These are phyloP conservation scores for Chionographis japonica DNA, from an alignment of 106 monocot genomes.

Conservation along the genomic window DNA sequence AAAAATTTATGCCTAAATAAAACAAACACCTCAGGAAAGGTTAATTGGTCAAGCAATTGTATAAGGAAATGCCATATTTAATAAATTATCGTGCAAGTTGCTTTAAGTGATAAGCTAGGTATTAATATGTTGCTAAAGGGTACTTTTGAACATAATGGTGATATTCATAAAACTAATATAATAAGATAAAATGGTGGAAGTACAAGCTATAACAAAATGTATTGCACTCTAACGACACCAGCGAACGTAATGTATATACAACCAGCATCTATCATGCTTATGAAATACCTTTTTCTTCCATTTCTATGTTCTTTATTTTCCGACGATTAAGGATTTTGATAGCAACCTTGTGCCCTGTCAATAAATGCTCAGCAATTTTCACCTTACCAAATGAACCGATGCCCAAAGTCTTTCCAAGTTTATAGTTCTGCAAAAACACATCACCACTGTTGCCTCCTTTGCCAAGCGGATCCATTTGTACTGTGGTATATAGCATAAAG, in stretches of 20 bases:
- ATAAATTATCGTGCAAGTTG: no score
- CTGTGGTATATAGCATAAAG: neutral
- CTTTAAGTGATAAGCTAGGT: no score
- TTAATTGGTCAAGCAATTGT: no score
- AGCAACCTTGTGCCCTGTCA: constrained; percentile 52
- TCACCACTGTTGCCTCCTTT: constrained; percentile 27
- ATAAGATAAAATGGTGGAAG: neutral
- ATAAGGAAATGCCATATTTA: no score
- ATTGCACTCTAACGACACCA: neutral
- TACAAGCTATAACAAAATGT: neutral
- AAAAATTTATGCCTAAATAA: no score
- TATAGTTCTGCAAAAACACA: constrained; percentile 33
- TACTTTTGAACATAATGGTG: no score
- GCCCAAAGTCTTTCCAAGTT: constrained; percentile 46
- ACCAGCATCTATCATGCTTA: no score
- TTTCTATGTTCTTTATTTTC: constrained; percentile 47
- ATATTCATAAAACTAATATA: neutral
- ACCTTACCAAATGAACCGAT: constrained; percentile 59
- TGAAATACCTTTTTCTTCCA: constrained; percentile 58
- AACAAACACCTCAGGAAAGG: no score
- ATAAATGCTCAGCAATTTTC: constrained; percentile 48
- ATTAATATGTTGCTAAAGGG: no score
- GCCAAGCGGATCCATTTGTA: constrained; percentile 18
- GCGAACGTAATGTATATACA: no score
- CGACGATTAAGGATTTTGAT: constrained; percentile 44